Evolutionary conservation across 2,329 filamentous ascomycete genomes (phyloP).

Genomic region (Ramularia endophylla): DNA sequence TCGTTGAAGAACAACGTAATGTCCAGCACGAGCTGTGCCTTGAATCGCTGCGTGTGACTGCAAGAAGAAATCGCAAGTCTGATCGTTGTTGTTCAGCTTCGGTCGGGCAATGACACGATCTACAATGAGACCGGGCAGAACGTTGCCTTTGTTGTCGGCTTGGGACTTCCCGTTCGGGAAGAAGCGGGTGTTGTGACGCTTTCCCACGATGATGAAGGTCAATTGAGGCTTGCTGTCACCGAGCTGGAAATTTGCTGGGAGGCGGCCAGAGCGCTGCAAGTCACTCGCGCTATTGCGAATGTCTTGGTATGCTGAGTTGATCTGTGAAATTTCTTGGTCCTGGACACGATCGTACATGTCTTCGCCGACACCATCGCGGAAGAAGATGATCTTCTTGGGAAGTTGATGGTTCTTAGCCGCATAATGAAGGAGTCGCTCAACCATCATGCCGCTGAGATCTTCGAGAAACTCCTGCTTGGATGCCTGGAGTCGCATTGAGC

Average conservation of each 20-base stretch:
- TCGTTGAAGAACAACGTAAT: slow-evolving; percentile 32
- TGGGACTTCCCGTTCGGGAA: slow-evolving; percentile 21
- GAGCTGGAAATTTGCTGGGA: slow-evolving; percentile 35
- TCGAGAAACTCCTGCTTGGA: slow-evolving; percentile 24
- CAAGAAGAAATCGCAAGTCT: slow-evolving; percentile 33
- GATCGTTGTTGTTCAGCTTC: slow-evolving; percentile 1
- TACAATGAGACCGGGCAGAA: slow-evolving; percentile 27
- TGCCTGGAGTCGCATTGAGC: slow-evolving; percentile 33
- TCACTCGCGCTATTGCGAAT: no score
- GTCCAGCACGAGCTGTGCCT: slow-evolving; percentile 28
- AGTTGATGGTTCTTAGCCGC: slow-evolving; percentile 6
- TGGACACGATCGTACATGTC: slow-evolving; percentile 21
- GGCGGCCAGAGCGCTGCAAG: slow-evolving; percentile 7
- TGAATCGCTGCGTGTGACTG: slow-evolving; percentile 29
- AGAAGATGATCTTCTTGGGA: slow-evolving; percentile 24
- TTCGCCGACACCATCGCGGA: slow-evolving; percentile 34
- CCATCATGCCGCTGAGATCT: slow-evolving; percentile 26
- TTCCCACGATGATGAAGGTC: slow-evolving; percentile 30
- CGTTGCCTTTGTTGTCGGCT: slow-evolving; percentile 19
- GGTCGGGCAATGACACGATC: slow-evolving; percentile 26
- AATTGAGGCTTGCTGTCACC: slow-evolving; percentile 9
- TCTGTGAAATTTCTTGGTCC: slow-evolving; percentile 3
- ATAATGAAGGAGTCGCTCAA: slow-evolving; percentile 23
- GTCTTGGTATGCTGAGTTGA: slow-evolving; percentile 2
- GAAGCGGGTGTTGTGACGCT: slow-evolving; percentile 39